Evolutionary conservation across 202 grass and related monocot genomes (phyloP), one percentile per base, ranked within the genome.

Genomic region (Setaria italica): DNA sequence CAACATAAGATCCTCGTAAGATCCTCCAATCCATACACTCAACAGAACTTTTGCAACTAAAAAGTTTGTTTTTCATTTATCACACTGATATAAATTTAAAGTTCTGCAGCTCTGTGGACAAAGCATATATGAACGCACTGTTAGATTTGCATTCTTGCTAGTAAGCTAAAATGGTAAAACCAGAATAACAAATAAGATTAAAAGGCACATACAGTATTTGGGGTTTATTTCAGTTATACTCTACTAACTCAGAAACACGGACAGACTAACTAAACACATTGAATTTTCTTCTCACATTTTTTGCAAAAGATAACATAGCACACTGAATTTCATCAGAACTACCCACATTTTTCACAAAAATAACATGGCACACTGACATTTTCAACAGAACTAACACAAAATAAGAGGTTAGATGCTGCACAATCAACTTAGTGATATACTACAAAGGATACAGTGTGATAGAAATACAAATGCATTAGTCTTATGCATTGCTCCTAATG

Each of bases 21-120:
- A 72, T 66, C 37, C 1, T 60, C 33, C 67, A 55, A 35, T 14
- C n/a, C 37, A 49, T 74, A 10, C 68, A 68, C 73, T 49, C 49
- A 80, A 30, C 19, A 84, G 8, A 79, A 59, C 4, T 66, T 60
- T 15, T 84, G 56, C 46, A 80, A 68, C n/a, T 35, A 74, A 59
- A 65, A 37, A 11, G 25, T 72, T 39, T 32, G 9, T 58, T 73
- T 66, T 37, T 42, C 48, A 57, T 57, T 58, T 73, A 77, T 32
- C 48, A 47, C 9, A 73, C 29, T 1, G 5, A 78, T 7, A 64
- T 7, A 10, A 66, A 85, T 51, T 50, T 62, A 58, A 46, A 45
- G 9, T 57, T 54, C 47, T 30, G n/a, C 37, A 30, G 34, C 62
- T 80, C 12, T 11, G 67, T 13, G 2, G 42, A 37, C 6, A 20